Percentiles rank a stretch among this genome's conserved stretches.
phyloP scores from a whole-genome alignment of 257 asterid species.

The Scutellaria galericulata region DNA sequence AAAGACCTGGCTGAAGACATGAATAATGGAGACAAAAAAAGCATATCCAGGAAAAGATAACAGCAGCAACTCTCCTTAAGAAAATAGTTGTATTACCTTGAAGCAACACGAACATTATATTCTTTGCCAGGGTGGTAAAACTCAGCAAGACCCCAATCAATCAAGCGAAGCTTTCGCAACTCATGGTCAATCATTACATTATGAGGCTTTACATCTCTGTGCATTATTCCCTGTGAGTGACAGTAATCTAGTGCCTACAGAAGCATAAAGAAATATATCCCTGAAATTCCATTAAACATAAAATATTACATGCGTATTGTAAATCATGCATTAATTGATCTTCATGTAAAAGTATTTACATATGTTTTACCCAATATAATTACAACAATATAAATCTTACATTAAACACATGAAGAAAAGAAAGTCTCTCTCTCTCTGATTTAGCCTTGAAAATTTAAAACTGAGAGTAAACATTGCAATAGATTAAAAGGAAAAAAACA shows the following conservation, averaged over 20 bases:
- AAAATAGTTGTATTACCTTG: constrained; percentile 51
- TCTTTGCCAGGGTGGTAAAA: constrained; percentile 79
- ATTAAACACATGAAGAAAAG: neutral
- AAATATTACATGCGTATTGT: neutral
- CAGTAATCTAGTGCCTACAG: constrained; percentile 78
- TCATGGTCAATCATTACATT: constrained; percentile 90
- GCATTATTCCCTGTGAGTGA: constrained; percentile 62
- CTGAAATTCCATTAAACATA: neutral
- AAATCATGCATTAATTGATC: neutral
- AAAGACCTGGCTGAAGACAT: neutral
- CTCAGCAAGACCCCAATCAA: constrained; percentile 72
- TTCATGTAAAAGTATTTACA: neutral
- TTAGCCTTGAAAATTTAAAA: neutral
- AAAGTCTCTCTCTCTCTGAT: neutral
- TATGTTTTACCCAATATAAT: constrained; percentile 15
- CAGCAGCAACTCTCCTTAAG: constrained; percentile 19
- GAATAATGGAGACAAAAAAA: neutral
- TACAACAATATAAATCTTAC: constrained; percentile 15
- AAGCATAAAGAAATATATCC: constrained; percentile 22
- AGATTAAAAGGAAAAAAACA: neutral
- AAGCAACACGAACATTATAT: constrained; percentile 84
- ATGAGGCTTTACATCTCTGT: constrained; percentile 84
- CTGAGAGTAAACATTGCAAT: neutral
- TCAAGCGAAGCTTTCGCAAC: constrained; percentile 77
- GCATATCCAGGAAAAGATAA: constrained; percentile 2